Conservation (phyloP, 2,329 filamentous ascomycete species). For the Trichophyton schoenleinii region DNA sequence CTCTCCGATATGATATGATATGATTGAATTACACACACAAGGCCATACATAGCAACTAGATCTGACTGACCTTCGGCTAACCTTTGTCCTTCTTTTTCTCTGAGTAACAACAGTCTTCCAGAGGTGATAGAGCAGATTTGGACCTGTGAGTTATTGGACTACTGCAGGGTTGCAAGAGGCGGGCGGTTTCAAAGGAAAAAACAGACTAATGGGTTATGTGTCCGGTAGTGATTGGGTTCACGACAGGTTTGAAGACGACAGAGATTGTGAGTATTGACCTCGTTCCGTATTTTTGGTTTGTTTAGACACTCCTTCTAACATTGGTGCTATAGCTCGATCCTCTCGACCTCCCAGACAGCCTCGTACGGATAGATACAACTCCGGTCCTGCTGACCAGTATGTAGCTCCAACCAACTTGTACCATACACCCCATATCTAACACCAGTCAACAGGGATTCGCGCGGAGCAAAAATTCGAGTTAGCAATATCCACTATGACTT, state of each 20-base stretch:
- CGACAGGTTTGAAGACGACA: conserved; percentile 70
- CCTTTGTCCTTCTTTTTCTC: conserved; percentile 22
- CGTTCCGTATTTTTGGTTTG: neutral
- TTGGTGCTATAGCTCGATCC: conserved; percentile 26
- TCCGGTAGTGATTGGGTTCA: conserved; percentile 78
- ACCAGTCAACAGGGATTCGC: conserved; percentile 15
- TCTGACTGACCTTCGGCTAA: conserved; percentile 31
- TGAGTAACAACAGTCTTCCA: conserved; percentile 31
- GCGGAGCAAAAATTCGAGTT: conserved; percentile 61
- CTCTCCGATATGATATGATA: neutral
- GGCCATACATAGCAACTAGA: conserved; percentile 13
- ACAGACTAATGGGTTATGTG: neutral
- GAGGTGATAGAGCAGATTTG: conserved; percentile 34
- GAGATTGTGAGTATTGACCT: conserved; percentile 33
- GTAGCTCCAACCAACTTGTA: neutral
- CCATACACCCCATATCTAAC: neutral
- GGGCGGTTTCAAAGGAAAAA: no score
- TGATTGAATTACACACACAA: conserved; percentile 7
- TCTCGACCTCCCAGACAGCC: conserved; percentile 31
- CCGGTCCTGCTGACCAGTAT: conserved; percentile 6
- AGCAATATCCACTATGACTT: conserved; percentile 91
- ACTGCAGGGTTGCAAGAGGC: neutral
- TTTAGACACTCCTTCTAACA: conserved; percentile 7
- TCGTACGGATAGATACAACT: conserved; percentile 24
- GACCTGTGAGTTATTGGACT: conserved; percentile 27